These are phyloP conservation scores for Tulasnella calospora DNA, from an alignment of 768 basidiomycete species.

Conservation along the genomic window DNA sequence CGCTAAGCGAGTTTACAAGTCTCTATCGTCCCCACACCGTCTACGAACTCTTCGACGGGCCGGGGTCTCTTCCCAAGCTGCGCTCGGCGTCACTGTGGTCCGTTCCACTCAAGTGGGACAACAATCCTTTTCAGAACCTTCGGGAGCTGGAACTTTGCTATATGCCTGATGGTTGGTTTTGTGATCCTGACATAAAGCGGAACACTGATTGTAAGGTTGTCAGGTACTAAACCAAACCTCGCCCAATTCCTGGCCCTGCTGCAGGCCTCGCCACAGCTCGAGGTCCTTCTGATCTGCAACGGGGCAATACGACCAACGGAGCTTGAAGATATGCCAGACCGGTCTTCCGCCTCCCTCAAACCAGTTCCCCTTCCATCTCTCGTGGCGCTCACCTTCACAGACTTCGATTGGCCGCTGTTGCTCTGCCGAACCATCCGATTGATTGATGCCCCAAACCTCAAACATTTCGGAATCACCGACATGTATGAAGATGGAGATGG, in stretches of 20 bases:
- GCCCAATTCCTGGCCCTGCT: neutral
- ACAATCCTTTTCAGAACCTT: constrained; percentile 7
- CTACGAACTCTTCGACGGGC: constrained; percentile 10
- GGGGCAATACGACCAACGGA: neutral
- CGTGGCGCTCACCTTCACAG: neutral
- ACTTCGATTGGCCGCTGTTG: neutral
- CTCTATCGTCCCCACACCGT: neutral
- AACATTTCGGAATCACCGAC: neutral
- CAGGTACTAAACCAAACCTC: neutral
- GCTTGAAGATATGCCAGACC: neutral
- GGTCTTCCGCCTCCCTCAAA: neutral
- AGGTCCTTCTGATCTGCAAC: neutral
- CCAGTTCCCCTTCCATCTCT: neutral
- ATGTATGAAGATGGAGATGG: neutral
- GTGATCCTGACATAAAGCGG: neutral
- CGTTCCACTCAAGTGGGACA: neutral
- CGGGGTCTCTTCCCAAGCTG: constrained; percentile 10
- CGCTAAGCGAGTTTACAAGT: neutral
- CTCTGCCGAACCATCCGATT: constrained; percentile 5
- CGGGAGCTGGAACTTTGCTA: constrained; percentile 11
- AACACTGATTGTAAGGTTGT: neutral
- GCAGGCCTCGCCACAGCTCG: neutral
- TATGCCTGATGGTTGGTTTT: neutral
- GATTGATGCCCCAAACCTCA: constrained; percentile 1
- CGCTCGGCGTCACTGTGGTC: neutral